Percentiles rank a stretch among this genome's conserved stretches.
phyloP scores from a whole-genome alignment of 768 basidiomycete species.

The Leucocoprinus leucothites region DNA sequence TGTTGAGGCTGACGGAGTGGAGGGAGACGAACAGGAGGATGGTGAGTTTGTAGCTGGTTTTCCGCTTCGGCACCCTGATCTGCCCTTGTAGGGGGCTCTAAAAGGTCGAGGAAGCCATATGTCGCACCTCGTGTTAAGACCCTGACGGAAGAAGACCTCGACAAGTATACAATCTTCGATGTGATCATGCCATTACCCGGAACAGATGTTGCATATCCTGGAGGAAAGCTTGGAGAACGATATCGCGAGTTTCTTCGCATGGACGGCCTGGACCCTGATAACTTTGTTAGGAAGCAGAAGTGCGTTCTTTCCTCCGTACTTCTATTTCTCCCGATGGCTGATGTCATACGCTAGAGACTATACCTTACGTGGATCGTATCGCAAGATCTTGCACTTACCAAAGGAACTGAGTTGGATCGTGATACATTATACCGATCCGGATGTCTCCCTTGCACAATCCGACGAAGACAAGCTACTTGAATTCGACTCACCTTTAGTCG shows the following conservation, averaged over 20 bases:
- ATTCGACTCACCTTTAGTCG: conserved; percentile 66
- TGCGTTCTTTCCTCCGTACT: conserved; percentile 30
- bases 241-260: conserved; percentile 77
- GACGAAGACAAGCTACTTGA: conserved; percentile 92
- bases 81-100: conserved; percentile 21
- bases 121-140: conserved; percentile 71
- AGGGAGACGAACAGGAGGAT: conserved; percentile 30
- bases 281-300: conserved; percentile 90
- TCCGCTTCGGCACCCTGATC: neutral
- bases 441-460: conserved; percentile 87
- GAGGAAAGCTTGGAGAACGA: conserved; percentile 79
- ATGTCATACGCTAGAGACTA: conserved; percentile 63
- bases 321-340: conserved; percentile 3
- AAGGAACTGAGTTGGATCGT: conserved; percentile 78
- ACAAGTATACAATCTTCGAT: conserved; percentile 87
- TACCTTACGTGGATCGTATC: conserved; percentile 89
- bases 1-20: conserved; percentile 31
- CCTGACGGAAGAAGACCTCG: conserved; percentile 72
- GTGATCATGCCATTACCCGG: conserved; percentile 98
- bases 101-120: conserved; percentile 51
- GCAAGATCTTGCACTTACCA: conserved; percentile 86
- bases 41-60: conserved; percentile 21
- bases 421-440: conserved; percentile 89
- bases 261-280: conserved; percentile 89
- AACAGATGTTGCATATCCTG: conserved; percentile 90